Percentiles rank a stretch among this genome's conserved stretches.
Conservation (phyloP, 1,139 yeast genomes). For the Meyerozyma sp. region DNA sequence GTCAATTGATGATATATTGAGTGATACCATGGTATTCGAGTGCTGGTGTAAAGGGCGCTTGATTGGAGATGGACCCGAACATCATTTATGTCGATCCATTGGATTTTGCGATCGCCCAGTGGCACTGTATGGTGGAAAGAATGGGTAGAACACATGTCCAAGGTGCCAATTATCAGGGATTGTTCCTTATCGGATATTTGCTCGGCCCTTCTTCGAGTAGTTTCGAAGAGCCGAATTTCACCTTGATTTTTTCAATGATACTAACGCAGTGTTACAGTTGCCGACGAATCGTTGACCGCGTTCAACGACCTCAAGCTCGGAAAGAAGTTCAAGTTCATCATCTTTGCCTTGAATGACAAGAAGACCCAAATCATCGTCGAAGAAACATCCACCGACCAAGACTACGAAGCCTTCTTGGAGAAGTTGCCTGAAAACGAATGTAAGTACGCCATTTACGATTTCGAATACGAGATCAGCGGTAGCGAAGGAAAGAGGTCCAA, state of each 20-base stretch:
- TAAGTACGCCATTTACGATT: slow-evolving; percentile 94
- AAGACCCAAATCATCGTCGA: slow-evolving; percentile 91
- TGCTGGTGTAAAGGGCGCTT: too few species aligned
- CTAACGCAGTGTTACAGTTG: slow-evolving; percentile 77
- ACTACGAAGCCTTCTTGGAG: slow-evolving; percentile 80
- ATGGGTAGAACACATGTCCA: too few species aligned
- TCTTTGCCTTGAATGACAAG: slow-evolving; percentile 72
- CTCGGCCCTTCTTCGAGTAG: neutral
- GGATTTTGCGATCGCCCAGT: too few species aligned
- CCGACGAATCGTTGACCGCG: slow-evolving; percentile 88
- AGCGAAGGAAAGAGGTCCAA: slow-evolving; percentile 97
- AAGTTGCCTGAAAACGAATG: slow-evolving; percentile 94
- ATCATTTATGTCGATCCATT: too few species aligned
- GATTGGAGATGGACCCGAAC: too few species aligned
- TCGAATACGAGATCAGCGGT: slow-evolving; percentile 83
- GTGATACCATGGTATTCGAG: too few species aligned
- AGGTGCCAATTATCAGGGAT: too few species aligned
- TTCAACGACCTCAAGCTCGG: slow-evolving; percentile 96
- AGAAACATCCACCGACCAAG: slow-evolving; percentile 66
- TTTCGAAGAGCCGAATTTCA: neutral
- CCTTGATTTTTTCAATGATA: slow-evolving; percentile 4
- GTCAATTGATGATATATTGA: neutral
- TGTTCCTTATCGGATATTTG: too few species aligned
- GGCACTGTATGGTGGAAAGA: too few species aligned
- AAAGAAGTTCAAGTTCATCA: slow-evolving; percentile 78